A percentile compares a stretch with the other conserved stretches of the same genome.
Conservation (phyloP, 1,284 basidiomycete species). For the Fomitopsis schrenkii region DNA sequence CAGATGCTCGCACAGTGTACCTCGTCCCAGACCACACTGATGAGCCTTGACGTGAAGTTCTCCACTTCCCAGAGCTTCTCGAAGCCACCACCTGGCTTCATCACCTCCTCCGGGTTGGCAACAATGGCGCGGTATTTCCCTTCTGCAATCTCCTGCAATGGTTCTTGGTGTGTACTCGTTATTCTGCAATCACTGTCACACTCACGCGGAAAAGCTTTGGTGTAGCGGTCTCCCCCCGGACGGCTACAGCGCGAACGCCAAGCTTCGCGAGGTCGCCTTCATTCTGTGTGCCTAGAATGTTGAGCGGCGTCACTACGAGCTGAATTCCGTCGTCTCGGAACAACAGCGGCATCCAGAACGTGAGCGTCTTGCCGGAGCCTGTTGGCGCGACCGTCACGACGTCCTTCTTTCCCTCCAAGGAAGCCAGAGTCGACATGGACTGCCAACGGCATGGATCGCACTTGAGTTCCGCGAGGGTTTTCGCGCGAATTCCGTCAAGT, state of each 20-base stretch:
- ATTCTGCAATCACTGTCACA: too few species aligned
- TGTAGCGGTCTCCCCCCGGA: not conserved
- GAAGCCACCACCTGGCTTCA: slow-evolving; percentile 18
- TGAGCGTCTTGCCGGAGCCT: slow-evolving; percentile 26
- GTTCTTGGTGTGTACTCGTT: too few species aligned
- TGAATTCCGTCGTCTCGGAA: slow-evolving; percentile 21
- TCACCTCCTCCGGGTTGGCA: slow-evolving; percentile 29
- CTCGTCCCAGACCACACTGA: slow-evolving; percentile 32
- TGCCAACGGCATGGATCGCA: slow-evolving; percentile 12
- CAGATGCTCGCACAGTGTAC: slow-evolving; percentile 33
- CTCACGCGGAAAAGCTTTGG: not conserved
- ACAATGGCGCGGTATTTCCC: slow-evolving; percentile 26
- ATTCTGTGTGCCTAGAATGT: not conserved
- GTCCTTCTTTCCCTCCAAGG: slow-evolving; percentile 11
- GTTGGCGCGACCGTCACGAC: slow-evolving; percentile 22
- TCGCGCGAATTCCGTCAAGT: not conserved
- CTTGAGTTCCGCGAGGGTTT: not conserved
- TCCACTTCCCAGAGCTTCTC: slow-evolving; percentile 23
- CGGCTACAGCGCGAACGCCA: not conserved
- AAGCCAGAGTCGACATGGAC: slow-evolving; percentile 7
- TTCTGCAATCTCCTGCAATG: slow-evolving; percentile 29
- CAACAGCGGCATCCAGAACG: slow-evolving; percentile 29
- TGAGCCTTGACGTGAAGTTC: slow-evolving; percentile 19
- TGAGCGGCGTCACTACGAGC: slow-evolving; percentile 22
- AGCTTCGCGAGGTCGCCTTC: not conserved